These are phyloP conservation scores for Aphanomyces stellatus DNA, from an alignment of 352 stramenopile species.

Conservation along the genomic window DNA sequence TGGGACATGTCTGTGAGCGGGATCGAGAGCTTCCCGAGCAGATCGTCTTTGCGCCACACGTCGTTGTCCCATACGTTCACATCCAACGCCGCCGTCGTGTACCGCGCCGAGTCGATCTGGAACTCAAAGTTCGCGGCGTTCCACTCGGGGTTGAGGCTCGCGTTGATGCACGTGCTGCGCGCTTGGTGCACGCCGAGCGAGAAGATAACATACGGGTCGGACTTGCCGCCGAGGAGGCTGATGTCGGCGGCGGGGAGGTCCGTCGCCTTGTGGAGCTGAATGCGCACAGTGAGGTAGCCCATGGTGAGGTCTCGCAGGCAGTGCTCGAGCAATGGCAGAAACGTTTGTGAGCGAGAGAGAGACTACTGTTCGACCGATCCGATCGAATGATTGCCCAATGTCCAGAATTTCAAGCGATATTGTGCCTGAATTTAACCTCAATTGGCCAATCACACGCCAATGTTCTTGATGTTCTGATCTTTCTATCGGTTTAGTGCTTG, in stretches of 20 bases:
- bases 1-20: slow-evolving; percentile 41
- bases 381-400: too few relatives aligned
- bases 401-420: too few relatives aligned
- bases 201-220: background rate
- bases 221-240: slow-evolving; percentile 31
- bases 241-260: slow-evolving; percentile 53
- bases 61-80: background rate
- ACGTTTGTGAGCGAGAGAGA: too few relatives aligned
- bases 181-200: background rate
- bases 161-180: background rate
- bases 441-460: too few relatives aligned
- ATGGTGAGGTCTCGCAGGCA: too few relatives aligned
- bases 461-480: too few relatives aligned
- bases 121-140: background rate
- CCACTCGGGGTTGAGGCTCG: background rate
- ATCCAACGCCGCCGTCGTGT: background rate
- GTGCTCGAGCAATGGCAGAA: too few relatives aligned
- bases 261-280: slow-evolving; percentile 40
- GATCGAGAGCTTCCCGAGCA: slow-evolving; percentile 40
- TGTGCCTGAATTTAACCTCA: too few relatives aligned
- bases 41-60: slow-evolving; percentile 33
- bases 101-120: background rate
- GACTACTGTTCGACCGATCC: too few relatives aligned
- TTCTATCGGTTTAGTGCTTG: background rate
- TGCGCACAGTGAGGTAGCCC: slow-evolving; percentile 30